Evolutionary conservation across 805 yeast genomes (phyloP).

Genomic region (Saccharomycopsis sp.): DNA sequence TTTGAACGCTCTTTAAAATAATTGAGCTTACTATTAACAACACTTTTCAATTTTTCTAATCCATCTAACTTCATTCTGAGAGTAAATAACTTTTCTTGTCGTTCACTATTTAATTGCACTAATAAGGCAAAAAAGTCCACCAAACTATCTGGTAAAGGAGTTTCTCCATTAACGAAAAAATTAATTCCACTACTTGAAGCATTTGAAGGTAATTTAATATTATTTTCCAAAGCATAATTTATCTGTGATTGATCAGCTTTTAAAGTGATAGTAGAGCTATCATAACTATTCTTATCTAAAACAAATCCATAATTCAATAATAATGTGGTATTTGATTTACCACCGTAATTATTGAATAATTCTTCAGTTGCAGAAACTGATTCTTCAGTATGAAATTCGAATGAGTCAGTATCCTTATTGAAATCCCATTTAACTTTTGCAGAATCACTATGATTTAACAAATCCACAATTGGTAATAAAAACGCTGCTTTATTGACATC

Average conservation of each 20-base stretch:
- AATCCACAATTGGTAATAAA: conserved; percentile 68
- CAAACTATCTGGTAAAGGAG: conserved; percentile 34
- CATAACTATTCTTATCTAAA: conserved; percentile 43
- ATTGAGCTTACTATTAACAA: conserved; percentile 40
- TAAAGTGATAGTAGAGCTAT: conserved; percentile 48
- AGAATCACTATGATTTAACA: conserved; percentile 60
- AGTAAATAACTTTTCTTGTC: conserved; percentile 26
- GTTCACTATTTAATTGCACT: conserved; percentile 41
- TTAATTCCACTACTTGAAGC: background rate
- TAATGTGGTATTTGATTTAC: conserved; percentile 77
- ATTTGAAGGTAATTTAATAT: conserved; percentile 19
- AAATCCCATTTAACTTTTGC: conserved; percentile 56
- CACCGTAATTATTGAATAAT: conserved; percentile 75
- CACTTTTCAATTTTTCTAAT: conserved; percentile 38
- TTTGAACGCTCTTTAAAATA: conserved; percentile 28
- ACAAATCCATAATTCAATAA: conserved; percentile 78
- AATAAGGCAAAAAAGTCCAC: conserved; percentile 44
- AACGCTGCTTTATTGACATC: conserved; percentile 44
- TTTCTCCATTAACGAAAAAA: conserved; percentile 17
- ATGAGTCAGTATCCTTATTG: conserved; percentile 19
- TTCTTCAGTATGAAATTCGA: background rate
- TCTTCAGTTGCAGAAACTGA: conserved; percentile 31
- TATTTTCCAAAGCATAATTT: conserved; percentile 26
- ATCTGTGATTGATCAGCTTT: conserved; percentile 31
- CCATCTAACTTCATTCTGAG: conserved; percentile 55